A percentile compares a stretch with the other conserved stretches of the same genome.
phyloP scores from a whole-genome alignment of 2,329 filamentous ascomycete species.

The Lasiodiplodia sp. region DNA sequence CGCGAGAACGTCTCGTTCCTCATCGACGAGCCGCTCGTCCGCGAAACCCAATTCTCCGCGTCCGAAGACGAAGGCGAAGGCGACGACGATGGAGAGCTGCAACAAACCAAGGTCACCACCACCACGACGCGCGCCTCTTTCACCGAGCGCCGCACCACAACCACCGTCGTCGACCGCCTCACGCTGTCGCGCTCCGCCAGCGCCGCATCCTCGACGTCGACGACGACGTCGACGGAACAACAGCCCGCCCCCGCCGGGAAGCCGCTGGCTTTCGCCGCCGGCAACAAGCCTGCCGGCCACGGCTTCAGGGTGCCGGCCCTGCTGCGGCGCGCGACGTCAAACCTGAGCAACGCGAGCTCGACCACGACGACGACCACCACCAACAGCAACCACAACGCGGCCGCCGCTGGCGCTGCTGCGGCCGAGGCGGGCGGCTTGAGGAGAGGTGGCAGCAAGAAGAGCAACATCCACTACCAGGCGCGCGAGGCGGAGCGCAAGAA shows the following conservation, averaged over 20 bases:
- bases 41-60: constrained; percentile 58
- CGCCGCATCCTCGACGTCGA: constrained; percentile 33
- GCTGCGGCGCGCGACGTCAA: constrained; percentile 75
- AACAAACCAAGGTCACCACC: constrained; percentile 37
- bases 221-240: background rate
- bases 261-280: constrained; percentile 63
- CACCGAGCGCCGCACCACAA: constrained; percentile 49
- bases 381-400: constrained; percentile 30
- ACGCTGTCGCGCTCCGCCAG: constrained; percentile 65
- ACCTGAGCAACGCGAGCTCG: constrained; percentile 39
- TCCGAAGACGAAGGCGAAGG: constrained; percentile 56
- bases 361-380: constrained; percentile 34
- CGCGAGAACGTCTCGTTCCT: constrained; percentile 83
- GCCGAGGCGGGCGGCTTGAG: constrained; percentile 46
- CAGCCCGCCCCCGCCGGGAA: constrained; percentile 39
- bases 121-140: constrained; percentile 36
- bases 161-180: constrained; percentile 74
- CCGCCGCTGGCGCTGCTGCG: constrained; percentile 41
- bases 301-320: constrained; percentile 74
- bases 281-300: constrained; percentile 48
- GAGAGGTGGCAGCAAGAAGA: constrained; percentile 63
- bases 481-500: constrained; percentile 63
- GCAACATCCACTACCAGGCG: constrained; percentile 66
- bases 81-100: constrained; percentile 50
- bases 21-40: constrained; percentile 71